Percentiles rank a stretch among this genome's conserved stretches.
phyloP scores from a whole-genome alignment of 306 rosid genomes.

The cucumber (Cucumis sativus) region DNA sequence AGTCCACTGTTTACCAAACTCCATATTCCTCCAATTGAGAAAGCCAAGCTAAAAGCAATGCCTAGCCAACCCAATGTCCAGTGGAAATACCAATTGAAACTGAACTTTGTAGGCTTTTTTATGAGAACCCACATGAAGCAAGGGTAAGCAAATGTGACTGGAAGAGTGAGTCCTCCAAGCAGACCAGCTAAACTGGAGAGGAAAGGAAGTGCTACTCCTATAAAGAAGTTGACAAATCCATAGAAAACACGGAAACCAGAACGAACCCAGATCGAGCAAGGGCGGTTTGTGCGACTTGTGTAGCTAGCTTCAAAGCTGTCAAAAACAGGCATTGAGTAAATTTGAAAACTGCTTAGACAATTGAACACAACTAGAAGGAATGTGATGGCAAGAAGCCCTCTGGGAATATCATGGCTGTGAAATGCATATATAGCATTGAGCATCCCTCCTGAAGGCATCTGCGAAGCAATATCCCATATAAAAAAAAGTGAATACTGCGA shows the following conservation, averaged over 20 bases:
- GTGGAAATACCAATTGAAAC: constrained; percentile 90
- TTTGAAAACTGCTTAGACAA: constrained; percentile 93
- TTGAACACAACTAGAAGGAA: constrained; percentile 93
- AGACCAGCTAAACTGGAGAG: constrained; percentile 94
- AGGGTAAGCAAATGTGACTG: constrained; percentile 96
- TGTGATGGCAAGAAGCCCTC: constrained; percentile 71
- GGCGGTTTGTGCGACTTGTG: constrained; percentile 92
- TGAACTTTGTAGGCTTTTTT: constrained; percentile 71
- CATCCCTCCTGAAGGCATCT: constrained; percentile 97
- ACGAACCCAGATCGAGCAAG: constrained; percentile 92
- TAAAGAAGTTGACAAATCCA: constrained; percentile 76
- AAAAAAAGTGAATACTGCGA: too few species aligned
- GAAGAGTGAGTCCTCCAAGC: constrained; percentile 94
- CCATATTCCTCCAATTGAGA: constrained; percentile 97
- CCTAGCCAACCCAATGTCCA: constrained; percentile 94
- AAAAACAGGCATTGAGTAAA: constrained; percentile 96
- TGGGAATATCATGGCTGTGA: constrained; percentile 77
- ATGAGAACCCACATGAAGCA: constrained; percentile 99
- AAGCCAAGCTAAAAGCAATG: constrained; percentile 78
- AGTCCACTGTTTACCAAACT: constrained; percentile 90
- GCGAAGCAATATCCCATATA: not conserved
- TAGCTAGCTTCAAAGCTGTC: constrained; percentile 98
- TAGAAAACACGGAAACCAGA: constrained; percentile 85
- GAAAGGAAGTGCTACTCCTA: constrained; percentile 98
- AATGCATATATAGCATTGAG: constrained; percentile 74